A percentile compares a stretch with the other conserved stretches of the same genome.
These are phyloP conservation scores for Alternaria burnsii DNA, from an alignment of 2,329 filamentous ascomycete genomes.

Conservation along the genomic window DNA sequence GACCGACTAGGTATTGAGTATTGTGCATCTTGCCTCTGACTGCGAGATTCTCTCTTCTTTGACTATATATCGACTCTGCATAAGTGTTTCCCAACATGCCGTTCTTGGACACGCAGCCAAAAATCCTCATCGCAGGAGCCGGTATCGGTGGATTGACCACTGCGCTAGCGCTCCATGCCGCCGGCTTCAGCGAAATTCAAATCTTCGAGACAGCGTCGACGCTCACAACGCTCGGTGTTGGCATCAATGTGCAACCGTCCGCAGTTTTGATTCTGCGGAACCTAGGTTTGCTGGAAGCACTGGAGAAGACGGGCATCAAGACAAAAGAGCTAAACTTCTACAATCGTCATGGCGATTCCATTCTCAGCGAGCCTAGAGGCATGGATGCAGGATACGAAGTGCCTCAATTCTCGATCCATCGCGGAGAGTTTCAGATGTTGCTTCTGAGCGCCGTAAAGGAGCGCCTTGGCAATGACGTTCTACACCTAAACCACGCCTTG, in stretches of 20 bases:
- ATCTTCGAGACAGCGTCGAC: slow-evolving; percentile 55
- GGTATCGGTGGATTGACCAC: slow-evolving; percentile 79
- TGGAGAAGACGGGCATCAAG: slow-evolving; percentile 53
- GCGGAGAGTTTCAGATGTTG: slow-evolving; percentile 58
- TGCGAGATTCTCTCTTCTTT: neutral
- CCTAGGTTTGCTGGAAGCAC: slow-evolving; percentile 52
- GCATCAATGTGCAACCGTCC: slow-evolving; percentile 59
- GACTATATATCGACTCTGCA: neutral
- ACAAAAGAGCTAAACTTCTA: slow-evolving; percentile 58
- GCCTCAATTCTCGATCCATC: slow-evolving; percentile 57
- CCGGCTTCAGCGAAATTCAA: slow-evolving; percentile 62
- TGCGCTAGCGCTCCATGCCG: slow-evolving; percentile 75
- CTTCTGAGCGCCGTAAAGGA: slow-evolving; percentile 55
- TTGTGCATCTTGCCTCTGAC: neutral
- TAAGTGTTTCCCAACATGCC: neutral
- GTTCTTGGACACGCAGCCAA: slow-evolving; percentile 37
- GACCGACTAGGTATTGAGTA: neutral
- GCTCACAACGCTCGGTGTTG: slow-evolving; percentile 56
- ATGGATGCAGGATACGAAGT: slow-evolving; percentile 54
- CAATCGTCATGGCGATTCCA: slow-evolving; percentile 55
- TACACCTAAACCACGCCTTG: slow-evolving; percentile 54
- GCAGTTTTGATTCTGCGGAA: slow-evolving; percentile 57
- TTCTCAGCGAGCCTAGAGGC: slow-evolving; percentile 55
- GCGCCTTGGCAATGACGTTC: slow-evolving; percentile 49
- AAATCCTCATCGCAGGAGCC: slow-evolving; percentile 48